Percentiles rank a stretch among this genome's conserved stretches.
phyloP scores from a whole-genome alignment of 2,329 filamentous ascomycete species.

The Trichoderma sp. region DNA sequence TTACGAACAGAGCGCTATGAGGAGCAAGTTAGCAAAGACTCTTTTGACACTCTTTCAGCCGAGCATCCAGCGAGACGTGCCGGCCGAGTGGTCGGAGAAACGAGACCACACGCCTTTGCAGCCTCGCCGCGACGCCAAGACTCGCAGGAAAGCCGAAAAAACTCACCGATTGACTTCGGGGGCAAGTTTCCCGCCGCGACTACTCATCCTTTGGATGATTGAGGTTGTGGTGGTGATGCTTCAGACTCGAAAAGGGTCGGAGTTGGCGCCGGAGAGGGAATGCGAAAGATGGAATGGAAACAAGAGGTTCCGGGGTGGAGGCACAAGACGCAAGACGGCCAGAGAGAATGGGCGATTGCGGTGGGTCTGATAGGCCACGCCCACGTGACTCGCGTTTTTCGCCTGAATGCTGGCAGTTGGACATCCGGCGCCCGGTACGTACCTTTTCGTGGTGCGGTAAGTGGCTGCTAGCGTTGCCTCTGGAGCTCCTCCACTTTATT shows the following conservation, averaged over 20 bases:
- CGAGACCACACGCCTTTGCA: background rate
- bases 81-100: conserved; percentile 6
- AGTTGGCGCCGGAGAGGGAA: conserved; percentile 19
- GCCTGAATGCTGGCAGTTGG: background rate
- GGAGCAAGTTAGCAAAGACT: conserved; percentile 33
- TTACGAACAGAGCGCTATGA: conserved; percentile 95
- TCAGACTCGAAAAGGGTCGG: conserved; percentile 31
- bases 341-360: conserved; percentile 22
- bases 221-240: conserved; percentile 30
- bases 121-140: conserved; percentile 24
- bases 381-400: conserved; percentile 19
- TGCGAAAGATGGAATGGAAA: conserved; percentile 25
- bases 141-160: conserved; percentile 6
- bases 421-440: background rate
- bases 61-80: conserved; percentile 2
- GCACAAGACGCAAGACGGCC: conserved; percentile 22
- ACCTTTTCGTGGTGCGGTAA: background rate
- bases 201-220: conserved; percentile 81
- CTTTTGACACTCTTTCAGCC: background rate
- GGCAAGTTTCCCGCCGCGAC: conserved; percentile 93
- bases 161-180: conserved; percentile 95
- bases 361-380: conserved; percentile 19
- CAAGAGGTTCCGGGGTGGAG: conserved; percentile 31
- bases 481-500: background rate
- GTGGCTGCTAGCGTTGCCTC: background rate